Evolutionary conservation across 225 moss, liverwort and hornwort species (phyloP).

Genomic region (Ulota crispa): DNA sequence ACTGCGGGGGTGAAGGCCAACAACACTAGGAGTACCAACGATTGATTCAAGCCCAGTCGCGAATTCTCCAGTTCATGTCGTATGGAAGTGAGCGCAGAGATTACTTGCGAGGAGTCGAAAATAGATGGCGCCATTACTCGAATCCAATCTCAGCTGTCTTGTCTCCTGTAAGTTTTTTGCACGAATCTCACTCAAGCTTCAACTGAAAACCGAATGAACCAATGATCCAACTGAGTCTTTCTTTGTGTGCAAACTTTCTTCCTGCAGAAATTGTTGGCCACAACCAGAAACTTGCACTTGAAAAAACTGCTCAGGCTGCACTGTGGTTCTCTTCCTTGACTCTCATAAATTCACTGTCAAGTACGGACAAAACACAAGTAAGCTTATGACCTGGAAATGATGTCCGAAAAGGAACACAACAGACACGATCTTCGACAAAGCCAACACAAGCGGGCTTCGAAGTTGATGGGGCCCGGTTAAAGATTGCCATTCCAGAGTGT

Average conservation of each 20-base stretch:
- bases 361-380: neutral
- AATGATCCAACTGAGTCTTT: neutral
- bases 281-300: neutral
- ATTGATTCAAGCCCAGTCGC: slow-evolving; percentile 38
- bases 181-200: neutral
- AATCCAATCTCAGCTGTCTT: neutral
- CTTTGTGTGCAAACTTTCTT: neutral
- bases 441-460: neutral
- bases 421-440: neutral
- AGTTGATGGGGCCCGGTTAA: no score
- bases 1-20: slow-evolving; percentile 25
- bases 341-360: neutral
- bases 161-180: neutral
- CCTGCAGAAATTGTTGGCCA: neutral
- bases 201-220: neutral
- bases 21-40: slow-evolving; percentile 37
- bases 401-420: neutral
- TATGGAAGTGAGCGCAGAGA: slow-evolving; percentile 20
- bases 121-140: slow-evolving; percentile 14
- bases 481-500: no score
- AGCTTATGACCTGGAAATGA: neutral
- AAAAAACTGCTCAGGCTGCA: neutral
- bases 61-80: slow-evolving; percentile 35
- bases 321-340: neutral
- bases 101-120: slow-evolving; percentile 16